Percentiles rank a stretch among this genome's conserved stretches.
These are phyloP conservation scores for Striga hermonthica DNA, from an alignment of 305 asterid species.

Conservation along the genomic window DNA sequence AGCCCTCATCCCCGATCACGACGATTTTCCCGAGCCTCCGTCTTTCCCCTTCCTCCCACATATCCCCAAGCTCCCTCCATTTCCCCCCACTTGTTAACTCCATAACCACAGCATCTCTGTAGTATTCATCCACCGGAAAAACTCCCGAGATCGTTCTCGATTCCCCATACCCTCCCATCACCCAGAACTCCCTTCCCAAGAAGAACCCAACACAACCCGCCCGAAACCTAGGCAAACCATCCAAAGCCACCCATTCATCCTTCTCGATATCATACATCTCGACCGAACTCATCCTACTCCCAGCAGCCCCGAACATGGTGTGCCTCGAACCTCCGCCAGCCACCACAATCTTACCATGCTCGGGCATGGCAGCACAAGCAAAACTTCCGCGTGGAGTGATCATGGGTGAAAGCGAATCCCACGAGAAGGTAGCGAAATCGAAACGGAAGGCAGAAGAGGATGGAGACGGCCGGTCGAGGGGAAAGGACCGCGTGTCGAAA, in stretches of 20 bases:
- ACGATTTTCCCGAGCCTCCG: conserved; percentile 70
- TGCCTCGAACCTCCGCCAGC: conserved; percentile 96
- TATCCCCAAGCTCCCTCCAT: conserved; percentile 91
- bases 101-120: conserved; percentile 84
- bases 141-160: conserved; percentile 76
- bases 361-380: conserved; percentile 69
- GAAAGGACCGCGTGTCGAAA: conserved; percentile 77
- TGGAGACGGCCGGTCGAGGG: conserved; percentile 74
- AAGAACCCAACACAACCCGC: conserved; percentile 92
- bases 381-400: conserved; percentile 86
- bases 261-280: conserved; percentile 82
- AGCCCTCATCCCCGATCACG: conserved; percentile 49
- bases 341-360: conserved; percentile 59
- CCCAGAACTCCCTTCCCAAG: conserved; percentile 85
- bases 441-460: conserved; percentile 62
- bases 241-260: conserved; percentile 84
- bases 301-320: conserved; percentile 82
- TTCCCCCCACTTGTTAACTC: conserved; percentile 66
- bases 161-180: conserved; percentile 95
- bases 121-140: conserved; percentile 85
- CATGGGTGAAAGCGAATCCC: conserved; percentile 76
- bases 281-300: conserved; percentile 88
- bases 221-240: conserved; percentile 84
- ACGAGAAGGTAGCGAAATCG: conserved; percentile 42
- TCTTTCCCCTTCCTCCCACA: conserved; percentile 96